phyloP scores from a whole-genome alignment of 306 rosid species.

The Ormosia semicastrata region DNA sequence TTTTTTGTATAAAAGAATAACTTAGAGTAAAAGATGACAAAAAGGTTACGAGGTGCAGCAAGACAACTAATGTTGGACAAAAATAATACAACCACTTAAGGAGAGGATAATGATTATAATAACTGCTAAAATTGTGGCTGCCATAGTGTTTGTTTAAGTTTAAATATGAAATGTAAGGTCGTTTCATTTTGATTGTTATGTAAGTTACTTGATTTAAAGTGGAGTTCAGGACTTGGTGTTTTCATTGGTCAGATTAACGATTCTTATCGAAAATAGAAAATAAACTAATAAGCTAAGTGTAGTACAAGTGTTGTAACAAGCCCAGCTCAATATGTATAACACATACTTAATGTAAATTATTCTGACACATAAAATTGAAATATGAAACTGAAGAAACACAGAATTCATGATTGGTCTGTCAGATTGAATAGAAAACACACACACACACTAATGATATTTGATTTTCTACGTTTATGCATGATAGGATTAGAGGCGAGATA shows the following conservation, averaged over 20 bases:
- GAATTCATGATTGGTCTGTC: background rate
- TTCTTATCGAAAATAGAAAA: background rate
- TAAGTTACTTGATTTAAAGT: background rate
- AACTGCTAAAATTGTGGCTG: background rate
- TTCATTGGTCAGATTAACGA: background rate
- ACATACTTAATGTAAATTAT: background rate
- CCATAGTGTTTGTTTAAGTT: background rate
- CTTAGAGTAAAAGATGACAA: background rate
- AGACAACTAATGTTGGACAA: background rate
- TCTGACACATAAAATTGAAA: background rate
- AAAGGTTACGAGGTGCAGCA: background rate
- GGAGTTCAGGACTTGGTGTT: background rate
- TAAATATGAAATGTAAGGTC: background rate
- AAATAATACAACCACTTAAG: background rate
- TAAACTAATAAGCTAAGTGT: background rate
- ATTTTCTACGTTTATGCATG: conserved; percentile 22
- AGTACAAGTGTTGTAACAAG: background rate
- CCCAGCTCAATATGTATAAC: background rate
- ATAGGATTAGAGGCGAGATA: background rate
- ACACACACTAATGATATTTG: background rate
- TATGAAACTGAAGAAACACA: conserved; percentile 17
- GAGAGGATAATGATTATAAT: background rate
- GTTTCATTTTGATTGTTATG: background rate
- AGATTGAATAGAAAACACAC: background rate
- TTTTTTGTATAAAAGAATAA: background rate